Base-by-base conservation (phyloP, 139 green algal species). In the Chloropicon primus region DNA sequence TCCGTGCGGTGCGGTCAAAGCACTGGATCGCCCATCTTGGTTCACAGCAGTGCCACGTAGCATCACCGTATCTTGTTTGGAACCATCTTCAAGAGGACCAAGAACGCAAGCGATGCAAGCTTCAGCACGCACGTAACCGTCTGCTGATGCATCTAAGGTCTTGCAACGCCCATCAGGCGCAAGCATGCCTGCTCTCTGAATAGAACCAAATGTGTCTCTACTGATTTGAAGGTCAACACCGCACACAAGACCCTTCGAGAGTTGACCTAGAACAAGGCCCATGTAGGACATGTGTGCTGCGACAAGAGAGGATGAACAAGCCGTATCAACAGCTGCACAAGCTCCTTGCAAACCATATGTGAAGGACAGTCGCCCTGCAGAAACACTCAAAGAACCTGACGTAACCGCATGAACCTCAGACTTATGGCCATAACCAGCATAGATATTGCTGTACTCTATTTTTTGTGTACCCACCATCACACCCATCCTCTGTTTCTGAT, bases 1-100 rank as follows among this genome's bases (percentile, higher is more conserved):
- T 0, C 92, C 93, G 80, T 93, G 96, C 41, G 93, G 93, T 2
- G 93, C 92, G 0, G 92, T 96, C 53, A 97, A 83, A 73, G 84
- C 85, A 80, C 87, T 53, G 72, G 74, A 24, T 2, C 71, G 54
- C 71, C 22, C 26, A 80, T 62, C 41, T 17, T 62, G 41, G 41
- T 62, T 62, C 41, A 62, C 41, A 17, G 41, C 41, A 62, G 41
- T 62, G 41, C 41, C 41, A 17, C 41, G 17, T n/a, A 62, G 41
- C 41, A 62, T 62, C 10, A 62, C 41, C 41, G 41, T 62, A 17
- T 17, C 17, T 17, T 62, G 41, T 62, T 17, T 17, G 17, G 41
- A 62, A 62, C 41, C 41, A 62, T 62, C 41, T 62, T 62, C 10
- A 5, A 62, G 41, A n/a, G 41, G 41, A 62, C 41, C 41, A 62